Percentiles rank a stretch among this genome's conserved stretches.
phyloP scores from a whole-genome alignment of 352 stramenopile species.

The Phytopythium vexans region DNA sequence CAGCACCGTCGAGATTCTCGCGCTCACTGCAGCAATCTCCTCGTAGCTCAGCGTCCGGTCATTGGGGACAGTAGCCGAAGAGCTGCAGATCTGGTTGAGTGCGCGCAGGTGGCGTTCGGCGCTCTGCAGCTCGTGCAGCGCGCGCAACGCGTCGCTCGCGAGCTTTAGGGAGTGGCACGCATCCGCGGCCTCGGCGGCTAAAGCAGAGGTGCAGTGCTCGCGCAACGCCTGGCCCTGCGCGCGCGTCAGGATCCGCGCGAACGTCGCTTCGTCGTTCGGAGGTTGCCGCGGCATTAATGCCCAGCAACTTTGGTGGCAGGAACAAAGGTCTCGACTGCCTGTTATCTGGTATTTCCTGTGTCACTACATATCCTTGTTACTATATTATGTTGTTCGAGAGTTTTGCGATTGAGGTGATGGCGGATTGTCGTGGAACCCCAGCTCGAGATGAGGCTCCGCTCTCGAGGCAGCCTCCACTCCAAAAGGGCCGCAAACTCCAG shows the following conservation, averaged over 20 bases:
- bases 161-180: constrained; percentile 7
- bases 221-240: constrained; percentile 19
- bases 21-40: not conserved
- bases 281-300: no score
- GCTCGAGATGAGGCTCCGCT: not conserved
- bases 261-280: constrained; percentile 17
- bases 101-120: constrained; percentile 19
- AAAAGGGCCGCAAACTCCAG: no score
- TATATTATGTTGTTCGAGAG: not conserved
- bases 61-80: constrained; percentile 3
- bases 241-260: constrained; percentile 28
- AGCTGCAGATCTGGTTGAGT: not conserved
- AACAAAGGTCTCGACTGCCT: constrained; percentile 5
- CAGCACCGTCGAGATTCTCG: not conserved
- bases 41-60: not conserved
- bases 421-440: not conserved
- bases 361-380: not conserved
- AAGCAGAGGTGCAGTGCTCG: constrained; percentile 13
- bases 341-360: not conserved
- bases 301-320: no score
- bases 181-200: constrained; percentile 10
- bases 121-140: constrained; percentile 20
- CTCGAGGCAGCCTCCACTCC: no score
- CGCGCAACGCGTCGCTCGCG: constrained; percentile 10
- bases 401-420: no score